phyloP scores from a whole-genome alignment of 2,329 filamentous ascomycete genomes.

The Neofusicoccum umdonicola region DNA sequence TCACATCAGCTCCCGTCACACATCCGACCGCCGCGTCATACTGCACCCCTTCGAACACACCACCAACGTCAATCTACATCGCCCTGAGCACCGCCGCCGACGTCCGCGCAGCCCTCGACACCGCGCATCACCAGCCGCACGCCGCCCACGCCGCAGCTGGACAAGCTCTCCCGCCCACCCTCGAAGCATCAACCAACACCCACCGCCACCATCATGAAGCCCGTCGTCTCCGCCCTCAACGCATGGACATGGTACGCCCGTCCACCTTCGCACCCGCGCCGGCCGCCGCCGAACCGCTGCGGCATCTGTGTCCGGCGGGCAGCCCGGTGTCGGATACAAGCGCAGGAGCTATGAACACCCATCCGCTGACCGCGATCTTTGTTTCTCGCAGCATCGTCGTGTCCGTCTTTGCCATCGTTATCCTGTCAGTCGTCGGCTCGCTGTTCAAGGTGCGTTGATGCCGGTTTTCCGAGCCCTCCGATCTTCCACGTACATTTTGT shows the following conservation, averaged over 20 bases:
- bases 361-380: background rate
- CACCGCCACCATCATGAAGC: constrained; percentile 69
- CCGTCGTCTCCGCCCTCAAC: constrained; percentile 84
- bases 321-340: background rate
- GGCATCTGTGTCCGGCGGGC: too few species aligned
- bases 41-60: background rate
- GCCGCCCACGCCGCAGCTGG: background rate
- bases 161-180: background rate
- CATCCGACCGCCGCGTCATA: background rate
- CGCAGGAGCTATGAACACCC: background rate
- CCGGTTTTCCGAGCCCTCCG: background rate
- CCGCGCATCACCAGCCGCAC: background rate
- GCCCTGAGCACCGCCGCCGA: background rate
- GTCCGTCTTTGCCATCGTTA: constrained; percentile 63
- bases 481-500: too few species aligned
- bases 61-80: background rate
- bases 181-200: background rate
- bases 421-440: constrained; percentile 63
- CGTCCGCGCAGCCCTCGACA: background rate
- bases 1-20: background rate
- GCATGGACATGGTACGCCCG: constrained; percentile 87
- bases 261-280: constrained; percentile 29
- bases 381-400: constrained; percentile 62
- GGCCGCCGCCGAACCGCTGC: background rate
- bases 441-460: constrained; percentile 64